phyloP scores from a whole-genome alignment of 2,329 filamentous ascomycete genomes.

The Microsporum canis region DNA sequence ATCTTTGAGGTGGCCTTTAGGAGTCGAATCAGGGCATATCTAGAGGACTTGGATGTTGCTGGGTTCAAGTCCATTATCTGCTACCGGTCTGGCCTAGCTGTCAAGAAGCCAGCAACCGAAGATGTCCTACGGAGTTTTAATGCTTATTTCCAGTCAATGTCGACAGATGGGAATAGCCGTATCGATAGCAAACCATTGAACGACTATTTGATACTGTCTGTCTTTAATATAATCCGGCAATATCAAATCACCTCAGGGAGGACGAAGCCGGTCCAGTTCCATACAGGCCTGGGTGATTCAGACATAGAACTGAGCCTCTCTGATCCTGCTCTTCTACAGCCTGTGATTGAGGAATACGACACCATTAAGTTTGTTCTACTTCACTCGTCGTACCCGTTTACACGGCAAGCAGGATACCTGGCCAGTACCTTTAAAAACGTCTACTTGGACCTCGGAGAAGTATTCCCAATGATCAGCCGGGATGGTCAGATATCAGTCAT shows the following conservation, averaged over 20 bases:
- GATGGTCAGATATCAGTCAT: slow-evolving; percentile 63
- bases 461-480: slow-evolving; percentile 66
- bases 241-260: slow-evolving; percentile 22
- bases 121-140: slow-evolving; percentile 21
- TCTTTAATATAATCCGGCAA: slow-evolving; percentile 48
- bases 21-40: slow-evolving; percentile 43
- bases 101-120: slow-evolving; percentile 42
- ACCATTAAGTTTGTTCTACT: slow-evolving; percentile 64
- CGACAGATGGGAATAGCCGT: slow-evolving; percentile 23
- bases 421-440: slow-evolving; percentile 67
- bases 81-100: slow-evolving; percentile 61
- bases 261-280: slow-evolving; percentile 69
- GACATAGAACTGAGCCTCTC: slow-evolving; percentile 59
- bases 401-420: slow-evolving; percentile 65
- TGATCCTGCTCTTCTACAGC: slow-evolving; percentile 65
- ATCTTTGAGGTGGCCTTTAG: slow-evolving; percentile 29
- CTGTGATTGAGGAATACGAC: slow-evolving; percentile 58
- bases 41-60: slow-evolving; percentile 56
- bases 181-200: slow-evolving; percentile 53
- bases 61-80: slow-evolving; percentile 78
- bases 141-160: slow-evolving; percentile 21
- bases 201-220: slow-evolving; percentile 55
- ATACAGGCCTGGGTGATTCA: slow-evolving; percentile 71
- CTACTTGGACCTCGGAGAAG: slow-evolving; percentile 71
- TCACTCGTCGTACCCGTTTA: slow-evolving; percentile 73